These are phyloP conservation scores for Pharus latifolius DNA, from an alignment of 176 grass and related monocot genomes.

Conservation along the genomic window DNA sequence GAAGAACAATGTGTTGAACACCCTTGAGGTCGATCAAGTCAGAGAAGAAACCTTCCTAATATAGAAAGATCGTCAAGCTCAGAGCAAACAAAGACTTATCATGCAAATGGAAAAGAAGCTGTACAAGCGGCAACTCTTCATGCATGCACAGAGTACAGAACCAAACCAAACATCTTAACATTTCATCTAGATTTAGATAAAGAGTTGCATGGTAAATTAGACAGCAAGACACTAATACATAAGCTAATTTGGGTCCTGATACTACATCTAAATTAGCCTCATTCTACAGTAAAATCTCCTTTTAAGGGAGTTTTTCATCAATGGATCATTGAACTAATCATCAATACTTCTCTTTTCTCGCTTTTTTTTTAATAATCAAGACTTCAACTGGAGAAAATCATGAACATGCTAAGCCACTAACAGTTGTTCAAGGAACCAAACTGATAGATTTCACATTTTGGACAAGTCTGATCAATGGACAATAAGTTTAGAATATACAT, in stretches of 20 bases:
- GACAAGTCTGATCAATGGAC: background rate
- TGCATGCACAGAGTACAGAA: background rate
- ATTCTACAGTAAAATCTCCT: background rate
- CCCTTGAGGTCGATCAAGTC: constrained; percentile 41
- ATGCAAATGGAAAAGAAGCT: background rate
- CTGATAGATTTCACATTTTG: background rate
- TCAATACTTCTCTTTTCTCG: too few relatives aligned
- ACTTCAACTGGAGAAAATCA: background rate
- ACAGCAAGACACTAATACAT: background rate
- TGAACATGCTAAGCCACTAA: background rate
- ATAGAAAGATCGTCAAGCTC: constrained; percentile 1
- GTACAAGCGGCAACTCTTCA: background rate
- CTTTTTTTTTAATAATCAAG: background rate
- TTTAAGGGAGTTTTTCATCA: background rate
- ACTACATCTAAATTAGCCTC: background rate
- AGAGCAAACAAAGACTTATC: background rate
- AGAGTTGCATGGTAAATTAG: background rate
- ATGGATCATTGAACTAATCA: too few relatives aligned
- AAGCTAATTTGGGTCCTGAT: background rate
- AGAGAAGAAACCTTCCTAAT: constrained; percentile 91
- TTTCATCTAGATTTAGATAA: background rate
- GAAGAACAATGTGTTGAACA: constrained; percentile 73
- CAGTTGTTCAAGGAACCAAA: background rate
- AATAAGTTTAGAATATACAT: constrained; percentile 16
- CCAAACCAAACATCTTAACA: background rate